phyloP scores from a whole-genome alignment of 2,329 filamentous ascomycete species.

The Neopestalotiopsis sp. region DNA sequence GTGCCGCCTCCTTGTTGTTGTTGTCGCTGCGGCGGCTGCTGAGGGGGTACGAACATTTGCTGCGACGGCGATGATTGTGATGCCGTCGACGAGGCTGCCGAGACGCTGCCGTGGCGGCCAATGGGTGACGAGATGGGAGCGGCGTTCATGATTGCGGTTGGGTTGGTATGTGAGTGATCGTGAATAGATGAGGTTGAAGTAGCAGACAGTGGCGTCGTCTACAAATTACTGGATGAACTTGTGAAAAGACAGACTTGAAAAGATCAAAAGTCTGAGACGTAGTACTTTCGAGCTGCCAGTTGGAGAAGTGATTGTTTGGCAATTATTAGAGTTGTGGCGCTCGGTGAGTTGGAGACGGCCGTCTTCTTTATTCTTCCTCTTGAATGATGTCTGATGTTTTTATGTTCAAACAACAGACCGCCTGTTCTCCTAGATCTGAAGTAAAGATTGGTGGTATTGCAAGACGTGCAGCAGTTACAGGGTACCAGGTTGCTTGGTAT shows the following conservation, averaged over 20 bases:
- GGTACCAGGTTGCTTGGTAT: neutral
- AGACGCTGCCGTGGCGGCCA: constrained; percentile 22
- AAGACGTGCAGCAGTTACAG: neutral
- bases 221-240: too few species aligned
- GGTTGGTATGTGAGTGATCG: neutral
- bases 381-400: neutral
- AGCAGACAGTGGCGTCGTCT: too few species aligned
- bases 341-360: neutral
- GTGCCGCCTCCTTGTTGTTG: constrained; percentile 41
- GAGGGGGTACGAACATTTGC: constrained; percentile 28
- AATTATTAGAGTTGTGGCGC: constrained; percentile 13
- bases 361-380: neutral
- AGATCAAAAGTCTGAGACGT: neutral
- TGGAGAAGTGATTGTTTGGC: neutral
- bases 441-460: too few species aligned
- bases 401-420: neutral
- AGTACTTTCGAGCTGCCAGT: neutral
- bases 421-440: neutral
- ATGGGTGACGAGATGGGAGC: constrained; percentile 36
- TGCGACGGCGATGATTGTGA: constrained; percentile 26
- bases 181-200: too few species aligned
- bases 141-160: constrained; percentile 34
- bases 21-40: constrained; percentile 25
- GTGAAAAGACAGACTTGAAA: neutral
- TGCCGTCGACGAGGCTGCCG: constrained; percentile 21